phyloP scores from a whole-genome alignment of 352 stramenopile species.

The Pythium aquatile region DNA sequence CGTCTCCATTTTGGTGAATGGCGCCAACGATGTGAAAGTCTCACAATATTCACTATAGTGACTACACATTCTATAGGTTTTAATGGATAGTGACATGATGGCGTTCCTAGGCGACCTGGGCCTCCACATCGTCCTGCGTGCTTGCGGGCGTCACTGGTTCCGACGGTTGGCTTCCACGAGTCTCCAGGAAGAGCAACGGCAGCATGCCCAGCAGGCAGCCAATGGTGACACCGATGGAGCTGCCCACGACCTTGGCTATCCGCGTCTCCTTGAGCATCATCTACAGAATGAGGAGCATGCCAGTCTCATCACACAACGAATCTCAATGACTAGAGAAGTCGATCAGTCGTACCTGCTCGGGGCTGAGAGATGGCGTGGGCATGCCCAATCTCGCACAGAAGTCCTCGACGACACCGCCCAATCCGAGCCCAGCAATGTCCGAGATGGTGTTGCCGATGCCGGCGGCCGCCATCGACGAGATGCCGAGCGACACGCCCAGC shows the following conservation, averaged over 20 bases:
- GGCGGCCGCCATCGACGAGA: constrained; percentile 86
- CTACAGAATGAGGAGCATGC: constrained; percentile 29
- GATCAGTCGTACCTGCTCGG: constrained; percentile 36
- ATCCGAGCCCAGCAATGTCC: constrained; percentile 58
- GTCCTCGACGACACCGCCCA: constrained; percentile 83
- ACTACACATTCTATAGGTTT: constrained; percentile 24
- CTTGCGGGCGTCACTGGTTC: constrained; percentile 3
- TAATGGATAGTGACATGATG: not conserved
- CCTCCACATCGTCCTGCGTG: not conserved
- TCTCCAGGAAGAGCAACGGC: constrained; percentile 77
- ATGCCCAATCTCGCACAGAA: constrained; percentile 66
- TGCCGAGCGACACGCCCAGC: constrained; percentile 76
- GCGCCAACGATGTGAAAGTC: not conserved
- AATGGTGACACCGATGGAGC: constrained; percentile 67
- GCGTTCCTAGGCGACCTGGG: not conserved
- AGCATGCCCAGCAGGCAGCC: constrained; percentile 77
- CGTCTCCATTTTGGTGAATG: constrained; percentile 15
- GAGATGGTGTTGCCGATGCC: constrained; percentile 87
- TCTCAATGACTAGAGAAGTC: not conserved
- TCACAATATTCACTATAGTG: constrained; percentile 21
- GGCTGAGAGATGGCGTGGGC: constrained; percentile 52
- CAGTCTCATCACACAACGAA: not conserved
- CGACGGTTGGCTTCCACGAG: constrained; percentile 25
- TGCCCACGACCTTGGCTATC: constrained; percentile 65
- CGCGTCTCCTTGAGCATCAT: constrained; percentile 64